Percentiles rank a stretch among this genome's conserved stretches.
Conservation (phyloP, 1,139 yeast genomes). For the Suhomyces coccinellae region DNA sequence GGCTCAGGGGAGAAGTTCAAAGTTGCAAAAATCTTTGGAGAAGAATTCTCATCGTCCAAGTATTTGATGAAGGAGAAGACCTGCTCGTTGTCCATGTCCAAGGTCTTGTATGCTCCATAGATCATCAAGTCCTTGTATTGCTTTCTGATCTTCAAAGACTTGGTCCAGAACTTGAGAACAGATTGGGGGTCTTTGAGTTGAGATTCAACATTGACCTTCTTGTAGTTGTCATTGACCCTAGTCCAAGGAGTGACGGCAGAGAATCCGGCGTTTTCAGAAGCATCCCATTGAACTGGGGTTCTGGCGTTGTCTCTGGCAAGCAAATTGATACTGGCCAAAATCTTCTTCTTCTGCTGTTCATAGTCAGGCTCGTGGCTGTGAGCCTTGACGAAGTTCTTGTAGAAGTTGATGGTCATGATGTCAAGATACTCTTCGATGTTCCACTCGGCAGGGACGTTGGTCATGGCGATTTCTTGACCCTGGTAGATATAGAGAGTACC, state of each 20-base stretch:
- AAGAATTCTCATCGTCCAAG: conserved; percentile 5
- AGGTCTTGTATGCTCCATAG: conserved; percentile 48
- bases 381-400: conserved; percentile 32
- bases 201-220: conserved; percentile 47
- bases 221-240: conserved; percentile 51
- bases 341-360: conserved; percentile 26
- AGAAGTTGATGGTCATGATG: conserved; percentile 48
- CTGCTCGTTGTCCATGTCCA: conserved; percentile 39
- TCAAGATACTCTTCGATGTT: conserved; percentile 52
- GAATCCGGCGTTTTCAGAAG: conserved; percentile 48
- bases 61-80: conserved; percentile 43
- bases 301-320: conserved; percentile 57
- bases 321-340: conserved; percentile 36
- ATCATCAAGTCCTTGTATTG: conserved; percentile 43
- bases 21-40: conserved; percentile 37
- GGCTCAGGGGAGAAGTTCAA: conserved; percentile 45
- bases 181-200: conserved; percentile 51
- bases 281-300: conserved; percentile 62
- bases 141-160: conserved; percentile 46
- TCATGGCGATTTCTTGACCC: conserved; percentile 63
- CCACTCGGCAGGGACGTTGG: conserved; percentile 49
- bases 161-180: conserved; percentile 47
- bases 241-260: conserved; percentile 56
- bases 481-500: conserved; percentile 61
- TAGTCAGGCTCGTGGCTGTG: conserved; percentile 32